Evolutionary conservation across 2,329 filamentous ascomycete genomes (phyloP), one percentile per base, ranked within the genome.

Genomic region (Exophiala bonariae): DNA sequence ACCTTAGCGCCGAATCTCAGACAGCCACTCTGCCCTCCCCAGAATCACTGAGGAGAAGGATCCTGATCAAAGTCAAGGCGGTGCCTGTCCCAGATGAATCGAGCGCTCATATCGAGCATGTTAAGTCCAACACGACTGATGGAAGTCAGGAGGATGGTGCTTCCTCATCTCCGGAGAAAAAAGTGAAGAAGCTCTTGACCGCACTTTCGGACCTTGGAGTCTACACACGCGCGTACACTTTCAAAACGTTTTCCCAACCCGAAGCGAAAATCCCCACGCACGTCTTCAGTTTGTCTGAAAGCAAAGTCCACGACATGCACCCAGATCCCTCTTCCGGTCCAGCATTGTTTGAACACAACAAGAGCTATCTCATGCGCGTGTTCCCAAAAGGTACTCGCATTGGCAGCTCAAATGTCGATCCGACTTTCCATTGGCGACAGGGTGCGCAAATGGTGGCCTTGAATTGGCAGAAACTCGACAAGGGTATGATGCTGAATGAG

Each of bases 401-500:
- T 42, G 78, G 81, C 50, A 95, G 89, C 0, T 93, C 88, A 1
- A 97, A 96, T 63, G 75, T 95, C 10, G 89, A 96, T 58, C 90
- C 92, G 3, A 80, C 83, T 1, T 77, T 85, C 3, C 93, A 91
- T 67, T 96, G 91, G 91, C 80, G 89, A 23, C 85, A 88, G 55
- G 91, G 91, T 11, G 85, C 95, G 3, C 91, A 96, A 67, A 85
- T 96, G 58, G 89, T 95, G 1, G 91, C 91, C 0, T 74, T 97
- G 51, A 96, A 96, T 69, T 97, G 91, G 89, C 91, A 97, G 67
- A 85, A 84, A 52, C 84, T 87, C 66, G 90, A 96, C 61, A 86
- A 89, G 58, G 90, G 89, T 23, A 95, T 95, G 85, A 96, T 96
- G 92, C 78, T 96, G 11, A 96, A 96, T 63, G 85, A 93, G 62